Base-by-base conservation (phyloP, 768 basidiomycete species). In the Agaricus subrufescens region DNA sequence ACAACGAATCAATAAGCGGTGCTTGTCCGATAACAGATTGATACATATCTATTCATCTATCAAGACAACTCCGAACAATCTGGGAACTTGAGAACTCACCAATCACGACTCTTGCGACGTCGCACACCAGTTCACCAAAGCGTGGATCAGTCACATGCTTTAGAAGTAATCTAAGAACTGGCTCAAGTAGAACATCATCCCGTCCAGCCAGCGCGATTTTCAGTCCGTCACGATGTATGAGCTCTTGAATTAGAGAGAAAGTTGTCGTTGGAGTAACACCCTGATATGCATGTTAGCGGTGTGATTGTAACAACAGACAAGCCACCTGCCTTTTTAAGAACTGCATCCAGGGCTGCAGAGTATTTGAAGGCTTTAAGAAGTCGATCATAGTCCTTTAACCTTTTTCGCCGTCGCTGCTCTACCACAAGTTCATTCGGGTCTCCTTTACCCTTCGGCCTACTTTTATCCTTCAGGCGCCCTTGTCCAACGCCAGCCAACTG, bases 301-400 rank as follows among this genome's bases (percentile, higher is more conserved):
- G 6, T n/a, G 54, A 34, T 27, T 48, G 40, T 37, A 30, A 25
- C 7, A 29, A 31, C 23, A 3, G 34, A 58, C 9, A 15, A 40
- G 23, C 25, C n/a, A 42, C 54, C 76, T 52, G 90, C 91, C 78
- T 92, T 93, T 64, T 83, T 83, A 56, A 98, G 71, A 11, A 95
- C 94, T 4, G 92, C 85, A 71, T 99, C 96, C 53, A 99, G 73
- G 4, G 97, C 97, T 37, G 93, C 93, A 7, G 89, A 88, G 70
- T 99, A 98, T 65, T 91, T 91, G 79, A 98, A 99, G 39, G 74
- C 77, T 70, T 98, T 98, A 48, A 99, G 75, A 50, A 92, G 74
- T 63, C 83, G 83, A 69, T 99, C 97, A 70, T 97, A 97, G 54
- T 92, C 88, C 68, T 82, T 87, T 46, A 98, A 72, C 58, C 83